These are phyloP conservation scores for Xylariales sp. DNA, from an alignment of 2,329 filamentous ascomycete species.

Conservation along the genomic window DNA sequence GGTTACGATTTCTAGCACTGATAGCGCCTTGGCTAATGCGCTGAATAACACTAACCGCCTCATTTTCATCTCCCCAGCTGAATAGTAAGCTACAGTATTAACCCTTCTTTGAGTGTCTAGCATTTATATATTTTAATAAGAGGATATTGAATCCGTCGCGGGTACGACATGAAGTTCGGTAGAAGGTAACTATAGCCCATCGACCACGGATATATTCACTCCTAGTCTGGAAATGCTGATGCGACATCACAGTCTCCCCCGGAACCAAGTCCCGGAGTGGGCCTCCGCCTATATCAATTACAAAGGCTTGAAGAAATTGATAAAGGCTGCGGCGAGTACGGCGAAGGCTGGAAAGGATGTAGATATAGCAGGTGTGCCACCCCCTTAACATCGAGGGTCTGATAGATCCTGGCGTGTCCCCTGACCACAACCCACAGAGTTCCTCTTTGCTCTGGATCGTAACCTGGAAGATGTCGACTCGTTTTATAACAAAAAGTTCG, in stretches of 20 bases:
- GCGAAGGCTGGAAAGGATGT: conserved; percentile 77
- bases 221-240: conserved; percentile 37
- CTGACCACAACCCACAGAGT: conserved; percentile 71
- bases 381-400: conserved; percentile 48
- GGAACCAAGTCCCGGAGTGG: conserved; percentile 91
- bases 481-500: conserved; percentile 97
- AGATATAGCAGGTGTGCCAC: conserved; percentile 86
- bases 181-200: conserved; percentile 61
- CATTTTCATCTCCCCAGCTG: background rate
- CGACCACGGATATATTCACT: background rate
- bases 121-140: background rate
- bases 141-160: conserved; percentile 31
- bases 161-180: conserved; percentile 68
- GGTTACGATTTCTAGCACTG: background rate
- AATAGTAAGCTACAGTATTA: conserved; percentile 7
- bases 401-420: conserved; percentile 50
- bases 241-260: conserved; percentile 67
- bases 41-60: background rate
- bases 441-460: conserved; percentile 95
- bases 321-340: conserved; percentile 80
- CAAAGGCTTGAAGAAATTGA: conserved; percentile 92
- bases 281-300: conserved; percentile 87
- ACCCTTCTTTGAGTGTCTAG: background rate
- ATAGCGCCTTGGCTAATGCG: background rate
- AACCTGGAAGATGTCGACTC: conserved; percentile 96